Conservation (phyloP, 2,329 filamentous ascomycete species). For the Xylariaceae sp. region DNA sequence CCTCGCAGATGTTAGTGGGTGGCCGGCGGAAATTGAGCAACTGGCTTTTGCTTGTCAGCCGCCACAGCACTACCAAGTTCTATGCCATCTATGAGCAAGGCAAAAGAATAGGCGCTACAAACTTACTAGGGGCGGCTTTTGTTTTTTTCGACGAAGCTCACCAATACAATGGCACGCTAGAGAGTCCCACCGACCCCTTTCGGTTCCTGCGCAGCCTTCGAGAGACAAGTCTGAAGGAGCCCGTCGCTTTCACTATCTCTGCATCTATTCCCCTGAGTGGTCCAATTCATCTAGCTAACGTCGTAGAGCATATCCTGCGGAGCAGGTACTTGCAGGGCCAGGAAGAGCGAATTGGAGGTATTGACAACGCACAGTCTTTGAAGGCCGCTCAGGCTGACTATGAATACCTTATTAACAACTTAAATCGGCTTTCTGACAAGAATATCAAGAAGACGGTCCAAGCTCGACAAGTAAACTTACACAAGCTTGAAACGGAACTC, state of each 20-base stretch:
- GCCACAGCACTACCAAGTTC: slow-evolving; percentile 1
- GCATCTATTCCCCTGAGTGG: slow-evolving; percentile 4
- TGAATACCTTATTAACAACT: neutral
- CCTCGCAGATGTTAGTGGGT: neutral
- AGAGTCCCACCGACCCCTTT: slow-evolving; percentile 3
- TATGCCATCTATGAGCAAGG: neutral
- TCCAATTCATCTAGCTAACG: neutral
- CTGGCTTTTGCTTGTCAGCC: slow-evolving; percentile 1
- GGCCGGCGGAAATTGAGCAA: slow-evolving; percentile 1
- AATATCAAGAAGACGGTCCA: neutral
- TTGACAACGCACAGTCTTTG: neutral
- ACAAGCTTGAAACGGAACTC: neutral
- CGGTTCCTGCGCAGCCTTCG: slow-evolving; percentile 2
- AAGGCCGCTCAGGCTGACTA: neutral
- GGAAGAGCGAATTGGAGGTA: neutral
- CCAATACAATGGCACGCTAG: slow-evolving; percentile 3
- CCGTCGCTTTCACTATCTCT: slow-evolving; percentile 3
- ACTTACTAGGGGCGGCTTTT: neutral
- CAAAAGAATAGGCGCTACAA: neutral
- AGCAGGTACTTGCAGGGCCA: neutral
- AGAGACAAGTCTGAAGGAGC: slow-evolving; percentile 3
- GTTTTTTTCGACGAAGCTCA: slow-evolving; percentile 5
- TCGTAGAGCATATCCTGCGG: neutral
- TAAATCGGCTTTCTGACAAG: neutral
- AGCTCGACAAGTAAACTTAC: neutral